Evolutionary conservation across 129 eudicot species (phyloP).

Genomic region (Helianthus annuus): DNA sequence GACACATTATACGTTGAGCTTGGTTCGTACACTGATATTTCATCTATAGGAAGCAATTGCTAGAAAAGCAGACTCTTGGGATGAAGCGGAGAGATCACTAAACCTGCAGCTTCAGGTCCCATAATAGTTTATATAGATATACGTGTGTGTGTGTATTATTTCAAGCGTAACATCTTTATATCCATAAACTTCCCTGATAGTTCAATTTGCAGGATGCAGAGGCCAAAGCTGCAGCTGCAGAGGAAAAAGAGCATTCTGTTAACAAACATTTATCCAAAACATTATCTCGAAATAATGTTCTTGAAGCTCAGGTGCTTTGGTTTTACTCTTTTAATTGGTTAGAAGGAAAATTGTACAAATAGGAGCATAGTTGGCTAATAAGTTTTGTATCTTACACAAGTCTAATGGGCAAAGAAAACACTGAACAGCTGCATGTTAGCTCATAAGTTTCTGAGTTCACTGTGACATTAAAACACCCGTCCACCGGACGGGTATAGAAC

Average conservation of each 20-base stretch:
- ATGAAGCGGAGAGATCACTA: slow-evolving; percentile 78
- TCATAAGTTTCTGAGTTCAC: too few relatives aligned
- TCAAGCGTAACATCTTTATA: not conserved
- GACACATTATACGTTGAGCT: slow-evolving; percentile 8
- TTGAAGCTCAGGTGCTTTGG: slow-evolving; percentile 98
- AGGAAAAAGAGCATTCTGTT: slow-evolving; percentile 78
- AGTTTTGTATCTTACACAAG: too few relatives aligned
- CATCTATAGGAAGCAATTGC: slow-evolving; percentile 66
- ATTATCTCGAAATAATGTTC: slow-evolving; percentile 81
- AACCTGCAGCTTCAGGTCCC: slow-evolving; percentile 85
- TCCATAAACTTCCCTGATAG: slow-evolving; percentile 19
- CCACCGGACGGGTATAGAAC: too few relatives aligned
- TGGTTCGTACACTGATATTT: slow-evolving; percentile 5
- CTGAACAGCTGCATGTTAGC: too few relatives aligned
- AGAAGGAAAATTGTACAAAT: not conserved
- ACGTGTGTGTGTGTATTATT: not conserved
- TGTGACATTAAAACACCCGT: too few relatives aligned
- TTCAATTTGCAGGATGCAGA: slow-evolving; percentile 74
- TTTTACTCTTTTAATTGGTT: too few relatives aligned
- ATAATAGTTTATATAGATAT: not conserved
- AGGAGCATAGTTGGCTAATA: too few relatives aligned
- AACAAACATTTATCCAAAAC: slow-evolving; percentile 79
- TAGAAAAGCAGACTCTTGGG: slow-evolving; percentile 87
- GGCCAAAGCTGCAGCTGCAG: slow-evolving; percentile 83
- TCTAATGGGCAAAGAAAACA: too few relatives aligned